These are phyloP conservation scores for Orbilia oligospora DNA, from an alignment of 2,329 filamentous ascomycete species.

Conservation along the genomic window DNA sequence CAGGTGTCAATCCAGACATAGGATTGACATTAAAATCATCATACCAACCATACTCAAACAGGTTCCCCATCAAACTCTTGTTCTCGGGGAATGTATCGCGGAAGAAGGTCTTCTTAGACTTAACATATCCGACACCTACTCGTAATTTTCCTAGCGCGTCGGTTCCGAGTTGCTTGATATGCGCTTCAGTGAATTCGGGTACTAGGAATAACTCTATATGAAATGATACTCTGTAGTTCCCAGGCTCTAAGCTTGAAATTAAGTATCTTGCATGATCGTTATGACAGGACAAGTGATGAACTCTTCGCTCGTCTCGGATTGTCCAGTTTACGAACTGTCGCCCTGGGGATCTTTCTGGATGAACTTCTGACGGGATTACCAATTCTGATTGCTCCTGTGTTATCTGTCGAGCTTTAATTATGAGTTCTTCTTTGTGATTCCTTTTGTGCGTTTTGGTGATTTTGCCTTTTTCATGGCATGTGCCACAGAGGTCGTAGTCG, in stretches of 20 bases:
- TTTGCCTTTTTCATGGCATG: slow-evolving; percentile 45
- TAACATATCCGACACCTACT: slow-evolving; percentile 42
- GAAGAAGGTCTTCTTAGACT: slow-evolving; percentile 49
- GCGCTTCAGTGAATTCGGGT: slow-evolving; percentile 30
- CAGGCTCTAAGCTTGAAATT: slow-evolving; percentile 46
- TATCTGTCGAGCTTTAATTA: slow-evolving; percentile 50
- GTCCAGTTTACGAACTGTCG: slow-evolving; percentile 51
- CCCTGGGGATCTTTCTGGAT: slow-evolving; percentile 47
- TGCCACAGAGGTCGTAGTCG: slow-evolving; percentile 51
- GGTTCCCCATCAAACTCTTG: slow-evolving; percentile 12
- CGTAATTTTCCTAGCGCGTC: slow-evolving; percentile 38
- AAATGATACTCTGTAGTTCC: slow-evolving; percentile 53
- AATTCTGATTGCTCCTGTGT: slow-evolving; percentile 47
- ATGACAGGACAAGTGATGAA: slow-evolving; percentile 53
- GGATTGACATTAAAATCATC: slow-evolving; percentile 50
- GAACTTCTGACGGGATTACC: slow-evolving; percentile 48
- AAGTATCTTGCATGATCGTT: slow-evolving; percentile 52
- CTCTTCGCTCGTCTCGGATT: slow-evolving; percentile 39
- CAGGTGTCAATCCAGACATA: slow-evolving; percentile 8
- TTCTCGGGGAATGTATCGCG: slow-evolving; percentile 43
- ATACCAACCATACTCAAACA: slow-evolving; percentile 47
- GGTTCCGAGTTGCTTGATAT: slow-evolving; percentile 41
- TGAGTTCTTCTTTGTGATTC: slow-evolving; percentile 53
- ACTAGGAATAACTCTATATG: slow-evolving; percentile 44
- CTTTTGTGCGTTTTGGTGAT: slow-evolving; percentile 39